These are phyloP conservation scores for Albizia julibrissin DNA, from an alignment of 306 rosid species.

Conservation along the genomic window DNA sequence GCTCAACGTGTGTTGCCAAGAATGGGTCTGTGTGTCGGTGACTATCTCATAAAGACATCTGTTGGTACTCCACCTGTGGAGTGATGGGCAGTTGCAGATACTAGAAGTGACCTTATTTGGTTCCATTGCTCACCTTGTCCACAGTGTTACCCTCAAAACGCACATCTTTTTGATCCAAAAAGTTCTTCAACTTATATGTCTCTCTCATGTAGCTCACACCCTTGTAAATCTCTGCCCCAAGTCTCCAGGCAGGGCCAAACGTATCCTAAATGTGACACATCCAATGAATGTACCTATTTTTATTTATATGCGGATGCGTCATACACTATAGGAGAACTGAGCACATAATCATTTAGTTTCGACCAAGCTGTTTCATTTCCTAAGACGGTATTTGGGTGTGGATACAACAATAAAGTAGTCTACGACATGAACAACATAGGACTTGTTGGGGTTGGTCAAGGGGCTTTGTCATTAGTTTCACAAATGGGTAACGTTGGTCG, in stretches of 20 bases:
- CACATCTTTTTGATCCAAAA: slow-evolving; percentile 6
- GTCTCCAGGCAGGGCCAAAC: background rate
- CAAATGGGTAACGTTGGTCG: background rate
- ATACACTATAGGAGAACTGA: background rate
- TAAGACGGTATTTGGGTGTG: slow-evolving; percentile 26
- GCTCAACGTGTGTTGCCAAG: no score
- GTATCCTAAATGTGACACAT: background rate
- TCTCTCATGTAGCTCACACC: background rate
- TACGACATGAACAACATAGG: background rate
- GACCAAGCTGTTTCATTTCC: background rate
- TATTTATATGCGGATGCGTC: slow-evolving; percentile 21
- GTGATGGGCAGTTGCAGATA: slow-evolving; percentile 27
- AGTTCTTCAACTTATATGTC: slow-evolving; percentile 12
- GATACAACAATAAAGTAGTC: background rate
- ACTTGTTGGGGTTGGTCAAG: background rate
- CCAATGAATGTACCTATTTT: background rate
- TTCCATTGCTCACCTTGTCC: slow-evolving; percentile 34
- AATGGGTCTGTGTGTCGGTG: no score
- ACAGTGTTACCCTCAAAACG: background rate
- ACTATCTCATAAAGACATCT: no score
- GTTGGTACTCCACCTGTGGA: no score
- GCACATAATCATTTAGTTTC: slow-evolving; percentile 9
- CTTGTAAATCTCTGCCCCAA: background rate
- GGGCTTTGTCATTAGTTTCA: background rate
- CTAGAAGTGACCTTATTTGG: slow-evolving; percentile 39